Percentiles rank a stretch among this genome's conserved stretches.
Conservation (phyloP, 139 green algal species). For the Mesotaenium endlicherianum region DNA sequence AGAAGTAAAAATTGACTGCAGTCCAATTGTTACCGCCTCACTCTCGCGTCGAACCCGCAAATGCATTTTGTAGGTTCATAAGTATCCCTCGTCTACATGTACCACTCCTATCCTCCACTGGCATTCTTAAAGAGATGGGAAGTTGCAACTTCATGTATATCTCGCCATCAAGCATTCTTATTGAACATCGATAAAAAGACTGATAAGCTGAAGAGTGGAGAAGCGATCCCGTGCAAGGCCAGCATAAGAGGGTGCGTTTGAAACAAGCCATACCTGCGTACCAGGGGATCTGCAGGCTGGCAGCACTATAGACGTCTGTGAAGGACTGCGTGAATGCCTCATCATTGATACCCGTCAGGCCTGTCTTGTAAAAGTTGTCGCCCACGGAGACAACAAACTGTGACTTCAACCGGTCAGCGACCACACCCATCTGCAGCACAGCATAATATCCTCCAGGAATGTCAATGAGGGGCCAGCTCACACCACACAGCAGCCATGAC, state of each 20-base stretch:
- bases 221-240: background rate
- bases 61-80: background rate
- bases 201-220: background rate
- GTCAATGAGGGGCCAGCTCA: too few species aligned
- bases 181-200: background rate
- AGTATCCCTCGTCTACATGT: background rate
- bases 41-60: background rate
- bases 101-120: background rate
- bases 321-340: slow-evolving; percentile 29
- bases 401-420: too few species aligned
- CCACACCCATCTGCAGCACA: too few species aligned
- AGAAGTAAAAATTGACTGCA: background rate
- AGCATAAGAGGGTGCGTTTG: background rate
- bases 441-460: too few species aligned
- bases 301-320: slow-evolving; percentile 35
- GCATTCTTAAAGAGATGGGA: background rate
- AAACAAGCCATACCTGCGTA: slow-evolving; percentile 18
- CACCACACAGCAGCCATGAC: too few species aligned
- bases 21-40: background rate
- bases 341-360: slow-evolving; percentile 6
- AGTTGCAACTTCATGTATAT: background rate
- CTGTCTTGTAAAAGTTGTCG: slow-evolving; percentile 45
- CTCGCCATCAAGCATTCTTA: background rate
- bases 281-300: slow-evolving; percentile 35
- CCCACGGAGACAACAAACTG: slow-evolving; percentile 34